Evolutionary conservation across 768 basidiomycete species (phyloP), one percentile per base, ranked within the genome.

Genomic region (Phanerodontia chrysosporium): DNA sequence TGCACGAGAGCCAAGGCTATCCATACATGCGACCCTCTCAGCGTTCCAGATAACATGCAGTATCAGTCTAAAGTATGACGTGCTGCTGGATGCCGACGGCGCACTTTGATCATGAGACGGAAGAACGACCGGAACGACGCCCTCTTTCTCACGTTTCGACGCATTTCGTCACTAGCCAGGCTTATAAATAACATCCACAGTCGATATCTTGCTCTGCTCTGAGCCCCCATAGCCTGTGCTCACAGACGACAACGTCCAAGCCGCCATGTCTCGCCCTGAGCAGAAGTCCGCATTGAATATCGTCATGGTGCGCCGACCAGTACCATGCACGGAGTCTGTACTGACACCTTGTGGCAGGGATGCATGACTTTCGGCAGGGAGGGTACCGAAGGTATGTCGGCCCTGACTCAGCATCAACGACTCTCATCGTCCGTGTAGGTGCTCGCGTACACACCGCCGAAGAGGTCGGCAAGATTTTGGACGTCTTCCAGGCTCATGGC

Each of bases 341-440:
- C 46, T 18, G 27, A 16, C 3, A n/a, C 3, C 21, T 45, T 36
- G n/a, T 51, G 2, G 28, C 24, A 42, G 80, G 81, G 81, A 27
- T 77, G 80, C 30, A 81, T 81, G 80, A 82, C 80, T 5, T 82
- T 83, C 62, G 81, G 83, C n/a, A 75, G 72, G 25, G 67, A 70
- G 14, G 81, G 81, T 5, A 74, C 73, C 49, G 77, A 78, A 36
- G 78, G 78, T 65, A 22, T 48, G 58, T 42, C 46, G 21, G 2
- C 18, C 13, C 28, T 36, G 45, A 32, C 53, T 25, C 9, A 12
- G 28, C 24, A 28, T 18, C 6, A 2, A 49, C 48, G 12, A 49
- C 10, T 49, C 16, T 35, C 28, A 35, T 29, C 32, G 32, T 1
- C 1, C 12, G n/a, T 21, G 10, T 21, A 69, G 68, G 71, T 27